phyloP scores from a whole-genome alignment of 345 rosid genomes.

The Firmiana major region DNA sequence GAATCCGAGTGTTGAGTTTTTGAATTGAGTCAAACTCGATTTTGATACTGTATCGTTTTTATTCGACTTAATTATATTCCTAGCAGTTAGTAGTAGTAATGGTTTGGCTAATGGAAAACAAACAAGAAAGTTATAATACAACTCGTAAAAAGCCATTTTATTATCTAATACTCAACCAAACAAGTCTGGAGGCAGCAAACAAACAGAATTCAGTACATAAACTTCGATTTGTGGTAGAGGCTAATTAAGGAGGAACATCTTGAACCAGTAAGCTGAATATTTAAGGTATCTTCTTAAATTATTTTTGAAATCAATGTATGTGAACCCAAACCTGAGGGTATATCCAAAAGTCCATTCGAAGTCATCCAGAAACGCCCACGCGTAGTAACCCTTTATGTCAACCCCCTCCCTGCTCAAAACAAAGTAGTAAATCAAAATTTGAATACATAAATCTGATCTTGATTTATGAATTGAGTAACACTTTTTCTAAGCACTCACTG shows the following conservation, averaged over 20 bases:
- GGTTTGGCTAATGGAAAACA: not conserved
- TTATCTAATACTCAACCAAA: not conserved
- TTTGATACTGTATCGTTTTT: no score
- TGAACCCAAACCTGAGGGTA: slow-evolving; percentile 37
- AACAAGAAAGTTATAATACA: not conserved
- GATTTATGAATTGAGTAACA: not conserved
- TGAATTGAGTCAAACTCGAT: no score
- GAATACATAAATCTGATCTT: not conserved
- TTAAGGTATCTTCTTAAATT: slow-evolving; percentile 39
- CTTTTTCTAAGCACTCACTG: slow-evolving; percentile 25
- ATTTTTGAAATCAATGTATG: slow-evolving; percentile 36
- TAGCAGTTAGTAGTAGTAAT: not conserved
- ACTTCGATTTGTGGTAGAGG: not conserved
- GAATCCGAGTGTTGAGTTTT: no score
- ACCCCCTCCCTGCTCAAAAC: slow-evolving; percentile 33
- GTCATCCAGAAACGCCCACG: slow-evolving; percentile 44
- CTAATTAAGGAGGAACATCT: slow-evolving; percentile 24
- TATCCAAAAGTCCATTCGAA: slow-evolving; percentile 43
- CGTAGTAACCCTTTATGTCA: slow-evolving; percentile 40
- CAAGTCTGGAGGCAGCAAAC: not conserved
- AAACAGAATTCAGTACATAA: not conserved
- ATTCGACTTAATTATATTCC: no score
- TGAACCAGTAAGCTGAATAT: slow-evolving; percentile 45
- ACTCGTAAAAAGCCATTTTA: not conserved
- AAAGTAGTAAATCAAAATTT: no score